Base-by-base conservation (phyloP, 768 basidiomycete species). In the Lactarius deliciosus region DNA sequence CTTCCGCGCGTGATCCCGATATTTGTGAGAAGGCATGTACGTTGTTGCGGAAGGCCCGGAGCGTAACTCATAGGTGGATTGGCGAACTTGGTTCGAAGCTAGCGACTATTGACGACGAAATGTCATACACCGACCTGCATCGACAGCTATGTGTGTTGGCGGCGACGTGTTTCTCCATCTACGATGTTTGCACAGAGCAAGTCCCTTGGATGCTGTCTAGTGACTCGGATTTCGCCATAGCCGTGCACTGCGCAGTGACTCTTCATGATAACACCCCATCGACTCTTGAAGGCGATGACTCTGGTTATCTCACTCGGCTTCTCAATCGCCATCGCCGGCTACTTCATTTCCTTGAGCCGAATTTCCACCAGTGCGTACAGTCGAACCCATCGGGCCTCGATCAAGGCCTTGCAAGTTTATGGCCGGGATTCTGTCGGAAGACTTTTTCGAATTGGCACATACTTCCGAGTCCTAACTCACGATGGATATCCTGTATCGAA, bases 191-290 rank as follows among this genome's bases (percentile, higher is more conserved):
- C 34, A 10, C 9, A 8, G n/a, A 56, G n/a, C 54, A 63, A 28
- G 13, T 61, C 20, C 54, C 25, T 8, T 20, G 34, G 25, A 20
- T 28, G 6, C 36, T 66, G 10, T 3, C 20, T 30, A 32, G 20
- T 9, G 65, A 61, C 6, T 34, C 40, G 8, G 65, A 61, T 18
- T 40, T 61, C 13, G 45, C 60, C 6, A 57, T 66, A 16, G 60
- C 65, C 8, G 32, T 66, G 7, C 64, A 62, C 15, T 57, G 64
- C 47, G 60, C 68, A 30, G 64, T 62, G 30, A 65, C 57, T 4
- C 54, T 57, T 15, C 47, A 57, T 45, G 55, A 61, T 20, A 47
- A 61, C 41, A 45, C 64, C 11, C 60, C 60, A 10, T 13, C 40
- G 22, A 15, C 34, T 16, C n/a, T 61, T 10, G 30, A 15, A 38